A percentile compares a stretch with the other conserved stretches of the same genome.
These are phyloP conservation scores for Blastocystis sp. DNA, from an alignment of 352 stramenopile species.

Conservation along the genomic window DNA sequence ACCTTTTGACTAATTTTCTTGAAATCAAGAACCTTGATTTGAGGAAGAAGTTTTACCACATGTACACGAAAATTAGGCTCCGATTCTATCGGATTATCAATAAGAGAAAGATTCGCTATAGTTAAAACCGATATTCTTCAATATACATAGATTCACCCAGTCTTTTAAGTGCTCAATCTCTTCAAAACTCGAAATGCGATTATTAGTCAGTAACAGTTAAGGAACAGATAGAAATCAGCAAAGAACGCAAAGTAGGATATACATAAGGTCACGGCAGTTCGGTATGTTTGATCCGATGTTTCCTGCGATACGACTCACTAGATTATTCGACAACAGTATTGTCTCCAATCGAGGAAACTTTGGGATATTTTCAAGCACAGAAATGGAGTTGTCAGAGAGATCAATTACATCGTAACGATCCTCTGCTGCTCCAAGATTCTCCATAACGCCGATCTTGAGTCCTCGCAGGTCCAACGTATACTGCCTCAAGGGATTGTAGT, in stretches of 20 bases:
- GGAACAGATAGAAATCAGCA: background rate
- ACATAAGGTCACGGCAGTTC: background rate
- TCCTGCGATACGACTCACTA: background rate
- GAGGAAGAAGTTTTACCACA: conserved; percentile 53
- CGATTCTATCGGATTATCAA: conserved; percentile 49
- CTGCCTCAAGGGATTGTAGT: conserved; percentile 60
- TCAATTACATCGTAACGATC: conserved; percentile 57
- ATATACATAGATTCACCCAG: conserved; percentile 23
- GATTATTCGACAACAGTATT: conserved; percentile 47
- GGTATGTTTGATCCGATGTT: conserved; percentile 9
- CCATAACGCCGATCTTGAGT: conserved; percentile 46
- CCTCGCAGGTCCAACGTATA: conserved; percentile 27
- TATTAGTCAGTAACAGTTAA: conserved; percentile 57
- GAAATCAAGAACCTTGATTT: conserved; percentile 50
- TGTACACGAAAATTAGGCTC: conserved; percentile 26
- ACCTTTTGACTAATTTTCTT: conserved; percentile 48
- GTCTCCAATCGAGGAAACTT: conserved; percentile 57
- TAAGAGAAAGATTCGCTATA: conserved; percentile 27
- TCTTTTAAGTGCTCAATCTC: conserved; percentile 54
- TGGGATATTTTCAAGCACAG: conserved; percentile 42
- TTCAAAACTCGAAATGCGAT: conserved; percentile 44
- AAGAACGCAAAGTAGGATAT: conserved; percentile 9
- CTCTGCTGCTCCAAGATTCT: conserved; percentile 57
- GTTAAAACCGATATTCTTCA: background rate
- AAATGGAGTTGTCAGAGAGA: conserved; percentile 58